phyloP scores from a whole-genome alignment of 2,329 filamentous ascomycete genomes.

The Aspergillus ochraceus region DNA sequence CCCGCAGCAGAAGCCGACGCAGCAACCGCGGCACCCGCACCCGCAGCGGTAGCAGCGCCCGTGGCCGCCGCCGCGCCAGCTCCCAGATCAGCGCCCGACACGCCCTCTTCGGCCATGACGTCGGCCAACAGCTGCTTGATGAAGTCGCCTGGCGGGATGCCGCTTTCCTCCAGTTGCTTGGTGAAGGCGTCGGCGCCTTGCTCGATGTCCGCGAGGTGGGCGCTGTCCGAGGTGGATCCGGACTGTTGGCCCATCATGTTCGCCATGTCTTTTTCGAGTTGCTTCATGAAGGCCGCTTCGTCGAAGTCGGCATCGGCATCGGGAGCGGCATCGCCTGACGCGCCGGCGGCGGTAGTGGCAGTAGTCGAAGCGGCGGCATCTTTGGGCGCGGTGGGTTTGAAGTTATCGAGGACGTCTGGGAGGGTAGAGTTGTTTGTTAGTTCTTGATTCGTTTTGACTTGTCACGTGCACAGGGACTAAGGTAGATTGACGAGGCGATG shows the following conservation, averaged over 20 bases:
- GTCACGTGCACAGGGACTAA: neutral
- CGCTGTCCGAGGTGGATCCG: constrained; percentile 17
- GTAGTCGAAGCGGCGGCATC: constrained; percentile 17
- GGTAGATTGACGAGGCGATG: neutral
- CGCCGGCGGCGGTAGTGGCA: neutral
- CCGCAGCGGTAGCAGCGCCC: constrained; percentile 21
- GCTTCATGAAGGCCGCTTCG: constrained; percentile 66
- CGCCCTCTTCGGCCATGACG: constrained; percentile 32
- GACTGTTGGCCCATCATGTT: constrained; percentile 62
- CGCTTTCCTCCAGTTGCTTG: constrained; percentile 36
- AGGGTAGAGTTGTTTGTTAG: constrained; percentile 4
- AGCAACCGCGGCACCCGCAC: constrained; percentile 19
- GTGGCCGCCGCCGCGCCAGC: constrained; percentile 22
- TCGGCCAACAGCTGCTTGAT: constrained; percentile 38
- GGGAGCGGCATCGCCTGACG: constrained; percentile 7
- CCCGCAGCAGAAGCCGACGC: constrained; percentile 18
- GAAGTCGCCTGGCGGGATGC: constrained; percentile 35
- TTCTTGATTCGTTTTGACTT: constrained; percentile 3
- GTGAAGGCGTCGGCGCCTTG: constrained; percentile 37
- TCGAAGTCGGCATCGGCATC: constrained; percentile 23
- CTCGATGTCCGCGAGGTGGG: constrained; percentile 27
- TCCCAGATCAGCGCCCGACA: constrained; percentile 15
- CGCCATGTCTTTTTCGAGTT: constrained; percentile 89
- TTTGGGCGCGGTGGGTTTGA: constrained; percentile 51
- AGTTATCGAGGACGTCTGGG: constrained; percentile 88